Evolutionary conservation across 441 rosid species (phyloP).

Genomic region (Euphorbia celastroides): DNA sequence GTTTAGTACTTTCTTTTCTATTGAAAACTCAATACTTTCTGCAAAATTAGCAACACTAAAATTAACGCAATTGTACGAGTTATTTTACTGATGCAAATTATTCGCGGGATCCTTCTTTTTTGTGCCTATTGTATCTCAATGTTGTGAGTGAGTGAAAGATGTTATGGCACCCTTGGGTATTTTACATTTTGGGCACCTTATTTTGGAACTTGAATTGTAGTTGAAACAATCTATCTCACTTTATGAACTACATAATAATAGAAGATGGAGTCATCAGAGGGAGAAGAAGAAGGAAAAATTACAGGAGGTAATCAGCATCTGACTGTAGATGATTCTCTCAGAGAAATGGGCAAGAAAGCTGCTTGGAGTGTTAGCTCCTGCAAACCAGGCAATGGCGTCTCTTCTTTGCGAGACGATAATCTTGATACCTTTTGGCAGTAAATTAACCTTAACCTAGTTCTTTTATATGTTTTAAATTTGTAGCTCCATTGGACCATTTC

Average conservation of each 20-base stretch:
- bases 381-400: slow-evolving; percentile 86
- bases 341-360: slow-evolving; percentile 92
- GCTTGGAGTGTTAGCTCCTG: slow-evolving; percentile 98
- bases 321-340: slow-evolving; percentile 60
- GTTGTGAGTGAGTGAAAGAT: no score
- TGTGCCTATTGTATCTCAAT: no score
- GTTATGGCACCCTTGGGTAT: no score
- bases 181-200: background rate
- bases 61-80: no score
- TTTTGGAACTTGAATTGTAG: background rate
- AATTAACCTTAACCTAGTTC: background rate
- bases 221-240: no score
- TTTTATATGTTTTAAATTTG: background rate
- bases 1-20: no score
- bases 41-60: no score
- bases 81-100: no score
- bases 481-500: background rate
- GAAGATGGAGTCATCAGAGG: slow-evolving; percentile 75
- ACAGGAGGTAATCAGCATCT: slow-evolving; percentile 62
- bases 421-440: slow-evolving; percentile 90
- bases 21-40: no score
- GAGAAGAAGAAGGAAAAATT: slow-evolving; percentile 86
- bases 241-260: background rate
- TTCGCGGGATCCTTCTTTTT: no score
- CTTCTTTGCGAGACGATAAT: slow-evolving; percentile 79